A percentile compares a stretch with the other conserved stretches of the same genome.
These are phyloP conservation scores for Pseudocercospora macadamiae DNA, from an alignment of 2,329 filamentous ascomycete genomes.

Conservation along the genomic window DNA sequence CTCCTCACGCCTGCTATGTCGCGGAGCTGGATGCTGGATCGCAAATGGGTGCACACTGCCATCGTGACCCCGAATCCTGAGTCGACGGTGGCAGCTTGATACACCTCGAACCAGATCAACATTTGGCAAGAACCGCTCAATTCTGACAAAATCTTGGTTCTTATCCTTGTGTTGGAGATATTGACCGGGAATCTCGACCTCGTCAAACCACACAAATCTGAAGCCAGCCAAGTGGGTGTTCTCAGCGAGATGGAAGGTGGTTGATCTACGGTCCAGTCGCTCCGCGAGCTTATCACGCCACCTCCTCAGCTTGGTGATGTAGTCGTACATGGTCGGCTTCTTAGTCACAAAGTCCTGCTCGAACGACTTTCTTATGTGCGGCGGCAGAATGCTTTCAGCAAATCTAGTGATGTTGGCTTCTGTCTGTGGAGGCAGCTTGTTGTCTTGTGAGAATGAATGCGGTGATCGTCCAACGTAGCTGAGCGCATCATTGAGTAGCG, in stretches of 20 bases:
- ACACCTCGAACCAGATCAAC: slow-evolving; percentile 91
- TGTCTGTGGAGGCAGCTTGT: slow-evolving; percentile 85
- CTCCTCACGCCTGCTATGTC: slow-evolving; percentile 92
- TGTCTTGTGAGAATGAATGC: slow-evolving; percentile 81
- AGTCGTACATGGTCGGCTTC: slow-evolving; percentile 97
- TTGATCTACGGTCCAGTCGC: slow-evolving; percentile 83
- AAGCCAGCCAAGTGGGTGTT: slow-evolving; percentile 95
- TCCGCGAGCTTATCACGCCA: slow-evolving; percentile 99
- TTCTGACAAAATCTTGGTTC: slow-evolving; percentile 97
- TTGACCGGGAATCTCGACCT: slow-evolving; percentile 96
- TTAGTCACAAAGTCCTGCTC: slow-evolving; percentile 95
- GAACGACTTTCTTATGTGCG: slow-evolving; percentile 94
- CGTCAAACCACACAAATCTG: slow-evolving; percentile 96
- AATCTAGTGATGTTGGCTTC: slow-evolving; percentile 97
- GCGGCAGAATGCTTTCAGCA: slow-evolving; percentile 90
- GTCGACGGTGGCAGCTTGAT: slow-evolving; percentile 84
- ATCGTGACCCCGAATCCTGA: slow-evolving; percentile 97
- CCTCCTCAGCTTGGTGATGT: slow-evolving; percentile 92
- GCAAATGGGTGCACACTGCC: slow-evolving; percentile 96
- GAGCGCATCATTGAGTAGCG: slow-evolving; percentile 90
- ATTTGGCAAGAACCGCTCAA: slow-evolving; percentile 93
- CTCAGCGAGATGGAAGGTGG: slow-evolving; percentile 74
- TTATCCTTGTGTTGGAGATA: slow-evolving; percentile 98
- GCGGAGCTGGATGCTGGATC: slow-evolving; percentile 90
- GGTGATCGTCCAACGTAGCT: slow-evolving; percentile 90